phyloP scores from a whole-genome alignment of 306 rosid genomes.

The Lagenaria siceraria region DNA sequence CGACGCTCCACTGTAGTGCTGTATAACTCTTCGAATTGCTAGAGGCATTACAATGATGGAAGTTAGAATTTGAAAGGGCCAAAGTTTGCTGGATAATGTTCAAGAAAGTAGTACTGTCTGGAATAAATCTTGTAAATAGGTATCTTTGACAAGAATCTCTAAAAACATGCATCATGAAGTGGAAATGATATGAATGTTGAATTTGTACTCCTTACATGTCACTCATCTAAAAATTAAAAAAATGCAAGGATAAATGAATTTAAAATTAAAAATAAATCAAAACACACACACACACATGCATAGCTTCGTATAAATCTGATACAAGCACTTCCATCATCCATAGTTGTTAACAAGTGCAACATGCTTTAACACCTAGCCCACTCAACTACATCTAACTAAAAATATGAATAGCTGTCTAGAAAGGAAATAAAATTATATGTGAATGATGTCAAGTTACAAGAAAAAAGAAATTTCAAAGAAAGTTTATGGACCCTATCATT shows the following conservation, averaged over 20 bases:
- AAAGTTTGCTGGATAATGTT: neutral
- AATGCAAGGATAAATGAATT: neutral
- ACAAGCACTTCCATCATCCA: neutral
- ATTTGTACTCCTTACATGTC: neutral
- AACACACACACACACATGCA: no score
- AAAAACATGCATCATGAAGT: neutral
- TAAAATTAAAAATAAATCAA: no score
- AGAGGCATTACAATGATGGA: slow-evolving; percentile 24
- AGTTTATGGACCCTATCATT: neutral
- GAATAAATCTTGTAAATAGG: neutral
- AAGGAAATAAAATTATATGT: neutral
- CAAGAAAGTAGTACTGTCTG: slow-evolving; percentile 12
- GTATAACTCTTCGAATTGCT: slow-evolving; percentile 68
- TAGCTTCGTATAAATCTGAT: neutral
- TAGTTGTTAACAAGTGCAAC: neutral
- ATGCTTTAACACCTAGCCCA: neutral
- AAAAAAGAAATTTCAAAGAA: neutral
- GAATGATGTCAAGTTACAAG: neutral
- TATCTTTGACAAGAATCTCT: neutral
- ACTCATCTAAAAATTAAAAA: neutral
- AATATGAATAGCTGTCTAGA: neutral
- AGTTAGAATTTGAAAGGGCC: slow-evolving; percentile 5
- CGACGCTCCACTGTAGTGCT: slow-evolving; percentile 32
- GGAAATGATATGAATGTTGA: neutral
- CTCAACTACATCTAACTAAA: neutral